Evolutionary conservation across 768 basidiomycete genomes (phyloP).

Genomic region (Trametopsis cervina): DNA sequence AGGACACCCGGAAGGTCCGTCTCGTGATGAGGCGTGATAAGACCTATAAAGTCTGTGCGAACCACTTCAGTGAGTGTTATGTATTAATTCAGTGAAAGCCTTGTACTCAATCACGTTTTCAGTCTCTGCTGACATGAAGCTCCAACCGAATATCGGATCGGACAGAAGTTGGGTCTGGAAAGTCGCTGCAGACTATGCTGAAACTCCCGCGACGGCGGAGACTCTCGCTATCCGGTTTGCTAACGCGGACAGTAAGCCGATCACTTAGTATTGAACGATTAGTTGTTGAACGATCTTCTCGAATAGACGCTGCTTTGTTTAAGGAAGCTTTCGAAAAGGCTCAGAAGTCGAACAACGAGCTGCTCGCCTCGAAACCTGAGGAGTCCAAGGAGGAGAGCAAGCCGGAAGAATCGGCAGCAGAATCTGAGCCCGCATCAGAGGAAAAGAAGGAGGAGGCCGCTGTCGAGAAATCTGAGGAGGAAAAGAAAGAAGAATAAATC

Average conservation of each 20-base stretch:
- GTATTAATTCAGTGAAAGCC: not conserved
- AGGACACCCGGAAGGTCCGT: constrained; percentile 83
- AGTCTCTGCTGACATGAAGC: constrained; percentile 88
- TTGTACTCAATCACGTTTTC: constrained; percentile 5
- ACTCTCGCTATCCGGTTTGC: constrained; percentile 98
- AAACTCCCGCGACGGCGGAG: constrained; percentile 83
- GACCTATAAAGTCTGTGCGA: constrained; percentile 98
- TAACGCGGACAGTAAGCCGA: constrained; percentile 81
- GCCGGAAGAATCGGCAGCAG: constrained; percentile 21
- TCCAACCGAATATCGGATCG: constrained; percentile 97
- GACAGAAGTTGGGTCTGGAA: constrained; percentile 99
- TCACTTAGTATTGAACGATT: not conserved
- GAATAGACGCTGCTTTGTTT: constrained; percentile 87
- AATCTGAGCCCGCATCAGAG: constrained; percentile 26
- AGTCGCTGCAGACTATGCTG: constrained; percentile 91
- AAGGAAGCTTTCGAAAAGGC: constrained; percentile 85
- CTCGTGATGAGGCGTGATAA: constrained; percentile 99
- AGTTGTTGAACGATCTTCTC: not conserved
- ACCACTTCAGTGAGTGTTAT: constrained; percentile 72
- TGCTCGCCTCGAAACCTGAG: constrained; percentile 21
- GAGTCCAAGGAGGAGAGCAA: constrained; percentile 18
- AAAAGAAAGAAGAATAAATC: constrained; percentile 29
- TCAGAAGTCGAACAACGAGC: constrained; percentile 57
- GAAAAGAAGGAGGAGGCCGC: constrained; percentile 29
- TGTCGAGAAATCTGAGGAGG: constrained; percentile 25